These are phyloP conservation scores for Chytridium lagenaria DNA, from an alignment of 371 early-diverging fungal genomes.

Conservation along the genomic window DNA sequence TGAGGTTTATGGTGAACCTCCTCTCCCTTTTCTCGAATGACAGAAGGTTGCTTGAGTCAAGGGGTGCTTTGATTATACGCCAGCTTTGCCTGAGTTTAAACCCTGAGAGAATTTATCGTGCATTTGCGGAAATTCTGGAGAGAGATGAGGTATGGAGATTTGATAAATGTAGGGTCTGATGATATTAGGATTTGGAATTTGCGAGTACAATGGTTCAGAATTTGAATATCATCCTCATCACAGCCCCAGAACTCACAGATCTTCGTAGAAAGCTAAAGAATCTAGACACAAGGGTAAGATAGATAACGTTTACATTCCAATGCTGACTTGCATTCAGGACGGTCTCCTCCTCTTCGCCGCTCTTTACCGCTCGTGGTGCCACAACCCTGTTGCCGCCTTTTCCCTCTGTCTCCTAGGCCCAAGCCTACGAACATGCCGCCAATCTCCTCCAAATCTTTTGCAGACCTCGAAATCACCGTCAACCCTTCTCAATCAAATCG, in stretches of 20 bases:
- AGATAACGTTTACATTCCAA: conserved; percentile 23
- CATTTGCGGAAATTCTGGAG: conserved; percentile 82
- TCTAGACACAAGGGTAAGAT: conserved; percentile 64
- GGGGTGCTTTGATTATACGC: conserved; percentile 87
- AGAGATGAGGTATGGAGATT: conserved; percentile 62
- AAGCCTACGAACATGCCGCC: conserved; percentile 88
- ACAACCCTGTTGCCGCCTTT: conserved; percentile 87
- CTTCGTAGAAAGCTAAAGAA: conserved; percentile 73
- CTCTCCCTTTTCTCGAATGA: conserved; percentile 86
- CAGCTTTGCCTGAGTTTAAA: conserved; percentile 85
- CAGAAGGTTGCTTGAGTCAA: conserved; percentile 78
- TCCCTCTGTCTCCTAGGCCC: conserved; percentile 87
- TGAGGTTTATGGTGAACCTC: conserved; percentile 77
- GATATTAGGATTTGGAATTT: conserved; percentile 75
- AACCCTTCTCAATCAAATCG: conserved; percentile 86
- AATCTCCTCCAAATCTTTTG: conserved; percentile 79
- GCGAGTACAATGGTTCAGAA: conserved; percentile 92
- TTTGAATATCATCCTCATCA: conserved; percentile 87
- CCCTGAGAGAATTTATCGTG: conserved; percentile 83
- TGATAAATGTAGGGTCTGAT: neutral
- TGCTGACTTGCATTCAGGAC: conserved; percentile 36
- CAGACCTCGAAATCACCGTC: conserved; percentile 91
- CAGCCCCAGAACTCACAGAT: conserved; percentile 86
- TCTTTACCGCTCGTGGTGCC: conserved; percentile 89
- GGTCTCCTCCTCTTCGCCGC: conserved; percentile 67